Percentiles rank a stretch among this genome's conserved stretches.
These are phyloP conservation scores for Malassezia sympodialis DNA, from an alignment of 1,284 basidiomycete species.

Conservation along the genomic window DNA sequence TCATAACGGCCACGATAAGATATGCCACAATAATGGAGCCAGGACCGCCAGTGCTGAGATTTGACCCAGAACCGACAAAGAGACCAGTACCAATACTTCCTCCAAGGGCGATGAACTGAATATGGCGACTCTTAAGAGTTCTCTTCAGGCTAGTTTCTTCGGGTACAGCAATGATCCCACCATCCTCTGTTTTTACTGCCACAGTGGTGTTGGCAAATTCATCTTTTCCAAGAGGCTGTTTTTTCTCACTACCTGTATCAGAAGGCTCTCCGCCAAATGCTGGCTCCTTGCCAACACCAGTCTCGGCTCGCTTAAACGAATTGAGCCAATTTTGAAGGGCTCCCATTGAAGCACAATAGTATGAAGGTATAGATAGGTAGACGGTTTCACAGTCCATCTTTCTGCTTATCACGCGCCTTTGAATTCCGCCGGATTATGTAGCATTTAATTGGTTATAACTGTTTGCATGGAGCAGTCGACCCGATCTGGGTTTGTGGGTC, in stretches of 20 bases:
- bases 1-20: slow-evolving; percentile 40
- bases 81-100: slow-evolving; percentile 53
- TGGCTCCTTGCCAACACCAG: slow-evolving; percentile 2
- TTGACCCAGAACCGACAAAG: slow-evolving; percentile 51
- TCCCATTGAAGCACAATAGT: slow-evolving; percentile 2
- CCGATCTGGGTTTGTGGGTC: background rate
- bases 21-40: slow-evolving; percentile 48
- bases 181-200: slow-evolving; percentile 13
- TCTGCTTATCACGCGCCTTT: background rate
- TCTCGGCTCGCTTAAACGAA: slow-evolving; percentile 19
- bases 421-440: background rate
- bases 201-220: slow-evolving; percentile 13
- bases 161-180: slow-evolving; percentile 9
- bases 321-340: slow-evolving; percentile 18
- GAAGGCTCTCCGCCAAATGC: slow-evolving; percentile 1
- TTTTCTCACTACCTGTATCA: background rate
- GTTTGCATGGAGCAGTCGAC: background rate
- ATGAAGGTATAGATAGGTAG: background rate
- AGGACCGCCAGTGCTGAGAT: slow-evolving; percentile 52
- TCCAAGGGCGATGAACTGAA: slow-evolving; percentile 40
- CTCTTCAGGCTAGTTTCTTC: slow-evolving; percentile 32
- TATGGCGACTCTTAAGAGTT: slow-evolving; percentile 30
- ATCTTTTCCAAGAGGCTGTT: slow-evolving; percentile 9
- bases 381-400: background rate
- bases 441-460: background rate